Evolutionary conservation across 2,329 filamentous ascomycete species (phyloP).

Genomic region (Didymosphaeria variabile): DNA sequence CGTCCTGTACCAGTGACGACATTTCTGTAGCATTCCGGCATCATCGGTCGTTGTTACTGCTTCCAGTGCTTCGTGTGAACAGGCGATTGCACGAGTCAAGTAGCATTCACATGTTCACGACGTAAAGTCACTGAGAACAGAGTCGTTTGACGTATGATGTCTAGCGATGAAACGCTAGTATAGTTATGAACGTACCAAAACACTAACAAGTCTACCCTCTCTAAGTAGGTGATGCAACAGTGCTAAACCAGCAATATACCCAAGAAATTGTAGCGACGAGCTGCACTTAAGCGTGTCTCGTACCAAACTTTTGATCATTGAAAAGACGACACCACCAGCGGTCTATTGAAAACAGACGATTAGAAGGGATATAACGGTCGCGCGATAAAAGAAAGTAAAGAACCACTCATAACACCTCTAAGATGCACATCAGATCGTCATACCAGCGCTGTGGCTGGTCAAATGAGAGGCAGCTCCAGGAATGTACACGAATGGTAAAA

Average conservation of each 20-base stretch:
- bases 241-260: neutral
- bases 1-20: neutral
- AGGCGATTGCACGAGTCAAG: neutral
- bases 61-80: neutral
- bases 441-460: conserved; percentile 33
- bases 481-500: conserved; percentile 38
- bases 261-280: conserved; percentile 3
- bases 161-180: conserved; percentile 1
- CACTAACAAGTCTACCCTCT: conserved; percentile 1
- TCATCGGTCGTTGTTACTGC: neutral
- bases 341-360: conserved; percentile 28
- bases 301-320: conserved; percentile 7
- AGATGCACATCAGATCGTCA: conserved; percentile 47
- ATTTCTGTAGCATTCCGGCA: neutral
- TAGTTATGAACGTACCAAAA: neutral
- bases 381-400: conserved; percentile 25
- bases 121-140: neutral
- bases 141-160: conserved; percentile 8
- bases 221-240: neutral
- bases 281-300: conserved; percentile 7
- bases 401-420: conserved; percentile 40
- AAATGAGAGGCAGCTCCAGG: conserved; percentile 40
- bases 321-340: conserved; percentile 13
- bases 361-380: conserved; percentile 33
- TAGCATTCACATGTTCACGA: neutral